These are phyloP conservation scores for Nakazawaea peltata DNA, from an alignment of 805 yeast genomes.

Conservation along the genomic window DNA sequence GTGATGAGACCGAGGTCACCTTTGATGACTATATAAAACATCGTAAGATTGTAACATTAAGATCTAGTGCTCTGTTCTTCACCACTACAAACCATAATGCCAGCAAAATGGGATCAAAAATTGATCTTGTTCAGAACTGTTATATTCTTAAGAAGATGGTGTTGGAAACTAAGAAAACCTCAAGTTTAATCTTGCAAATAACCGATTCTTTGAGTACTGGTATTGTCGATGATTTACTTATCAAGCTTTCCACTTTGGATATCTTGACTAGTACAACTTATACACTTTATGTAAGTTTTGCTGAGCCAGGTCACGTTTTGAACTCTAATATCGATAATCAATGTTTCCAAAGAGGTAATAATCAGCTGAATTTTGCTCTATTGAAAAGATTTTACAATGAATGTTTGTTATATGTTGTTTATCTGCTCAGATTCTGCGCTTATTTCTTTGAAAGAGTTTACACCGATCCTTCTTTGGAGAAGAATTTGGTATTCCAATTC, in stretches of 20 bases:
- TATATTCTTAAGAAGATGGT: slow-evolving; percentile 2
- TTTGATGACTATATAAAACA: slow-evolving; percentile 1
- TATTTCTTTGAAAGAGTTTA: slow-evolving; percentile 3
- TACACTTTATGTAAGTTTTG: slow-evolving; percentile 2
- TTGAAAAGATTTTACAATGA: slow-evolving; percentile 5
- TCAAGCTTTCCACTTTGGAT: slow-evolving; percentile 2
- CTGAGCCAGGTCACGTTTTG: slow-evolving; percentile 4
- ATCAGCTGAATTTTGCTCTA: slow-evolving; percentile 1
- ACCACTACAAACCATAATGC: slow-evolving; percentile 4
- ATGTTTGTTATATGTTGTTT: not conserved
- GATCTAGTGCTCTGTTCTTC: slow-evolving; percentile 1
- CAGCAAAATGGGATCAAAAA: slow-evolving; percentile 1
- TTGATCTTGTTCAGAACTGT: not conserved
- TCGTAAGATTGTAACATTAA: not conserved
- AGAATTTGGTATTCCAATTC: slow-evolving; percentile 5
- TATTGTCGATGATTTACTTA: slow-evolving; percentile 1
- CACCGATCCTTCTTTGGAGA: slow-evolving; percentile 2
- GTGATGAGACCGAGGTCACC: not conserved
- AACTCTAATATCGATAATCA: slow-evolving; percentile 5
- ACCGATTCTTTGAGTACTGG: slow-evolving; percentile 1
- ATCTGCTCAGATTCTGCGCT: slow-evolving; percentile 1
- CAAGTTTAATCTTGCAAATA: not conserved
- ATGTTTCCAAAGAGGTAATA: not conserved
- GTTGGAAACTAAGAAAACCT: not conserved
- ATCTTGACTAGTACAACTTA: slow-evolving; percentile 1